These are phyloP conservation scores for Globisporangium sylvaticum DNA, from an alignment of 352 stramenopile genomes.

Conservation along the genomic window DNA sequence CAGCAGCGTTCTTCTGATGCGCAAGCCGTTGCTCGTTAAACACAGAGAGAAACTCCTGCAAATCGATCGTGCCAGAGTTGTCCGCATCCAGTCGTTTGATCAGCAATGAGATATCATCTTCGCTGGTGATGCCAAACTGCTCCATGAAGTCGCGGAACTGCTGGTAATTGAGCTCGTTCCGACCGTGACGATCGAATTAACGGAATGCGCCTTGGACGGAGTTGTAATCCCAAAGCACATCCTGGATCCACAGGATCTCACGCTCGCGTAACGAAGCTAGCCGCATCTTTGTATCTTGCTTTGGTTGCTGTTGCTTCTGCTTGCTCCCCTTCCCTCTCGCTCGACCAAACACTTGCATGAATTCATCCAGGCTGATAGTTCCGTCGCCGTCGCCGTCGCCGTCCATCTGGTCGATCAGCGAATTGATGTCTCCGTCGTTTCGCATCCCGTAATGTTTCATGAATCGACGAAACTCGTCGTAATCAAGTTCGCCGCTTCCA, in stretches of 20 bases:
- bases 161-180: slow-evolving; percentile 46
- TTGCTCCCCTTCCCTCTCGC: slow-evolving; percentile 3
- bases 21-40: slow-evolving; percentile 37
- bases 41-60: slow-evolving; percentile 51
- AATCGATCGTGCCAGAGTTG: slow-evolving; percentile 41
- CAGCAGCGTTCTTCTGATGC: slow-evolving; percentile 7
- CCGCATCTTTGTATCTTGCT: slow-evolving; percentile 17
- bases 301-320: slow-evolving; percentile 7
- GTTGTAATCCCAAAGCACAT: slow-evolving; percentile 33
- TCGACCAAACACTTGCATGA: slow-evolving; percentile 30
- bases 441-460: slow-evolving; percentile 50
- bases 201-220: slow-evolving; percentile 44
- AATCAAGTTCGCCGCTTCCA: slow-evolving; percentile 37
- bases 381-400: slow-evolving; percentile 31
- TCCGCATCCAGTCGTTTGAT: slow-evolving; percentile 44
- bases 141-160: slow-evolving; percentile 55
- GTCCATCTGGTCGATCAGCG: slow-evolving; percentile 38
- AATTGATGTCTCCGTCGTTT: slow-evolving; percentile 30
- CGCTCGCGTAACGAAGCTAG: slow-evolving; percentile 35
- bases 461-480: slow-evolving; percentile 46
- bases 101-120: slow-evolving; percentile 40
- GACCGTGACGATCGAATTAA: slow-evolving; percentile 29
- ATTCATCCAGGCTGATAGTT: slow-evolving; percentile 42
- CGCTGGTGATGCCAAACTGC: slow-evolving; percentile 49
- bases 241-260: slow-evolving; percentile 49